Evolutionary conservation across 164 flowering plant genomes (phyloP).

Genomic region (Stephania yunnanensis): DNA sequence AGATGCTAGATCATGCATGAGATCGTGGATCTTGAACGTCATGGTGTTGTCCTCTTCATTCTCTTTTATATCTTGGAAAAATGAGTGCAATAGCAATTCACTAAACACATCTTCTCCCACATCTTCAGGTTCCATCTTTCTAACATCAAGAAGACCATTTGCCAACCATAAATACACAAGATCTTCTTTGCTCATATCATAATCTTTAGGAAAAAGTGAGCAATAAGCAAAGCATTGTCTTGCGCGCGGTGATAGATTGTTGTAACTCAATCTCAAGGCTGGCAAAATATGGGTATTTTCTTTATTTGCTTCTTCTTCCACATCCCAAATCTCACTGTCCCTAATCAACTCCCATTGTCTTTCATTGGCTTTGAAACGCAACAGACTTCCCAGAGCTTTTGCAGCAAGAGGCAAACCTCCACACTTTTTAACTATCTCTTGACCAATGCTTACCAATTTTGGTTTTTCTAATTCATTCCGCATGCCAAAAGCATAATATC

Average conservation of each 20-base stretch:
- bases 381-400: too few species aligned
- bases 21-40: slow-evolving; percentile 9
- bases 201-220: slow-evolving; percentile 20
- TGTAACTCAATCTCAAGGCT: slow-evolving; percentile 17
- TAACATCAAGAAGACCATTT: slow-evolving; percentile 8
- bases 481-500: not conserved
- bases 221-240: slow-evolving; percentile 16
- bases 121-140: slow-evolving; percentile 5
- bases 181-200: slow-evolving; percentile 5
- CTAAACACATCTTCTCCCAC: not conserved
- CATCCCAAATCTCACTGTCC: slow-evolving; percentile 18
- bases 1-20: slow-evolving; percentile 13
- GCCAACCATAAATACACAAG: slow-evolving; percentile 20
- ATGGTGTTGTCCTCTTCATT: slow-evolving; percentile 1
- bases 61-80: slow-evolving; percentile 7
- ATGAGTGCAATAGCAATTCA: slow-evolving; percentile 2
- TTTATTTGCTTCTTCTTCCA: not conserved
- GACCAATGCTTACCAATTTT: too few species aligned
- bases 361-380: too few species aligned
- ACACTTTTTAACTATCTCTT: too few species aligned
- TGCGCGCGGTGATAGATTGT: slow-evolving; percentile 10
- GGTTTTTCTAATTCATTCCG: too few species aligned
- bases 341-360: too few species aligned
- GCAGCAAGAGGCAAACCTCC: too few species aligned
- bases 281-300: slow-evolving; percentile 9